Percentiles rank a stretch among this genome's conserved stretches.
phyloP scores from a whole-genome alignment of 2,329 filamentous ascomycete species.

The Talaromyces sp. region DNA sequence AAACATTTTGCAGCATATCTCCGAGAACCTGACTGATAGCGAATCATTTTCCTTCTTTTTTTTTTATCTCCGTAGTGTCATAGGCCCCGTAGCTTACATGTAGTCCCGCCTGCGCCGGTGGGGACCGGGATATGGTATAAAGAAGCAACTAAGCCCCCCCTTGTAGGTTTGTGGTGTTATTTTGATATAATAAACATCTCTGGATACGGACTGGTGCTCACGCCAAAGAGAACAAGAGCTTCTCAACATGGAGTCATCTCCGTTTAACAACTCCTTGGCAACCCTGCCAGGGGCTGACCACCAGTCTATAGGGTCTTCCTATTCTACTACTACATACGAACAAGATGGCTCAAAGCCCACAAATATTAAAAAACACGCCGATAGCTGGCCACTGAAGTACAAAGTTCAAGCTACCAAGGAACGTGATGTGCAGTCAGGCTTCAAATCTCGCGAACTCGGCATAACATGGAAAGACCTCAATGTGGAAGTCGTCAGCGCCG shows the following conservation, averaged over 20 bases:
- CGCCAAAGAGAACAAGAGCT: neutral
- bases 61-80: neutral
- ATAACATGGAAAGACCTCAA: constrained; percentile 61
- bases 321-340: neutral
- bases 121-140: neutral
- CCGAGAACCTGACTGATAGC: neutral
- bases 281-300: neutral
- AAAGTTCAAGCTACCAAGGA: constrained; percentile 41
- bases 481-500: constrained; percentile 56
- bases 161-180: neutral
- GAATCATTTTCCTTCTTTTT: neutral
- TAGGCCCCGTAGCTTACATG: neutral
- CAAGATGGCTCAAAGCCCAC: neutral
- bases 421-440: constrained; percentile 41
- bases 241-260: neutral
- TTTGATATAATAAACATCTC: neutral
- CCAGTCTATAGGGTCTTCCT: neutral
- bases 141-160: neutral
- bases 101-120: neutral
- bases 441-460: constrained; percentile 50
- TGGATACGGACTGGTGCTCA: neutral
- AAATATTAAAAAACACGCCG: neutral
- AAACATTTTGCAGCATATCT: neutral
- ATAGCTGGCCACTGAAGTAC: constrained; percentile 45
- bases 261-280: neutral